phyloP scores from a whole-genome alignment of 306 rosid species.

The Neltuma alba region DNA sequence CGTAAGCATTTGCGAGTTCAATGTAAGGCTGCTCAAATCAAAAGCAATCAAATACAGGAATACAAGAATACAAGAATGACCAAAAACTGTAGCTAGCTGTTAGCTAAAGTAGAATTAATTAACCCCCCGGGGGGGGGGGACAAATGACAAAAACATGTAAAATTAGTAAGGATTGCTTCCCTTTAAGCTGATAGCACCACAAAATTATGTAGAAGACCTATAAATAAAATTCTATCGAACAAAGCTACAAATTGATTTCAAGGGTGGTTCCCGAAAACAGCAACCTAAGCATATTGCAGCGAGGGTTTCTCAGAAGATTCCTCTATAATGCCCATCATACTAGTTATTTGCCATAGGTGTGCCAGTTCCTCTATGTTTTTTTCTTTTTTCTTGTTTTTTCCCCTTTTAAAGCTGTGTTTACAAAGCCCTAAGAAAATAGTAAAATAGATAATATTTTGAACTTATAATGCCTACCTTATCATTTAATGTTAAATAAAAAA shows the following conservation, averaged over 20 bases:
- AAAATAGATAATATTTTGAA: neutral
- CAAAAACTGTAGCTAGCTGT: neutral
- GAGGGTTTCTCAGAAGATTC: neutral
- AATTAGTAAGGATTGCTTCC: neutral
- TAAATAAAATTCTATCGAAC: slow-evolving; percentile 11
- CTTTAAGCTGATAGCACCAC: slow-evolving; percentile 4
- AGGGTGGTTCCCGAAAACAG: neutral
- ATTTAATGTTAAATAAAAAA: neutral
- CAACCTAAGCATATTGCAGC: neutral
- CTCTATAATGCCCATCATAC: neutral
- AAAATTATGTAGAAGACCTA: neutral
- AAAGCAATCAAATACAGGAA: slow-evolving; percentile 3
- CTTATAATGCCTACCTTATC: neutral
- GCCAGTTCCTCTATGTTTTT: neutral
- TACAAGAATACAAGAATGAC: slow-evolving; percentile 5
- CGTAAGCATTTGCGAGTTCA: slow-evolving; percentile 63
- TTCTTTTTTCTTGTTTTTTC: neutral
- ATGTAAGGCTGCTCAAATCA: slow-evolving; percentile 60
- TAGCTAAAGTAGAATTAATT: neutral
- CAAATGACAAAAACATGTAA: slow-evolving; percentile 5
- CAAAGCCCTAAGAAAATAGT: neutral
- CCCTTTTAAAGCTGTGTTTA: neutral
- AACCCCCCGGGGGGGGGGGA: neutral
- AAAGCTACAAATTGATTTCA: slow-evolving; percentile 4
- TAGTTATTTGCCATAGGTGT: neutral